Evolutionary conservation across 306 rosid species (phyloP), one percentile per base, ranked within the genome.

Genomic region (Rubus idaeus): DNA sequence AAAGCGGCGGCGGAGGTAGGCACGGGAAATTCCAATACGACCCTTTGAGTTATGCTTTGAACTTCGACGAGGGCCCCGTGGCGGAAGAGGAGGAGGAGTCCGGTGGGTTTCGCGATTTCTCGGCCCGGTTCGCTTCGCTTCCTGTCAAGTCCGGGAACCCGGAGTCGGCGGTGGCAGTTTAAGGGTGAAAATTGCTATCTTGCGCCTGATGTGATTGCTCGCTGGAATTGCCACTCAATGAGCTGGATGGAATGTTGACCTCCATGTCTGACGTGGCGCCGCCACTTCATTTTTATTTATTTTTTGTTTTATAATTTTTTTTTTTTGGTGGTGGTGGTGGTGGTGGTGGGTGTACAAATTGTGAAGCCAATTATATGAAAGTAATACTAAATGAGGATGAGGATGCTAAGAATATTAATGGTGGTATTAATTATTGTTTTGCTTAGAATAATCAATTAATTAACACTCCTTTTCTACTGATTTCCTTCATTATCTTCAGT

Each of bases 21-120:
- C 88, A 86, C 44, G 79, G 87, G 40, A 92, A 84, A 49, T 92
- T 83, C 81, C 97, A 95, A 61, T 95, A 95, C 83, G 99, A 95
- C 11, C 88, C 99, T 0, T 45, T 89, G 78, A 95, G 97, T 73
- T 95, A 95, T 83, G 86, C 99, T 0, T 77, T 92, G 82, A 95
- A 95, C 74, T 95, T 95, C 86, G 97, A 95, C 77, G 90, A 95
- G 58, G 97, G 97, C 0, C 81, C 72, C 61, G 85, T 88, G 30
- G 85, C 85, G 21, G 85, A 79, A 76, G 91, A 80, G 3, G 89
- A 78, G 4, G 88, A 78, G 21, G 87, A 82, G 0, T 77, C 57
- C 11, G 81, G 70, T 8, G 79, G 84, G 1, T 78, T 77, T 17
- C 90, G 88, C 12, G 85, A 91, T 56, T 90, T 95, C 91, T 95